These are phyloP conservation scores for Mycosphaerella sp. DNA, from an alignment of 2,329 filamentous ascomycete species.

Conservation along the genomic window DNA sequence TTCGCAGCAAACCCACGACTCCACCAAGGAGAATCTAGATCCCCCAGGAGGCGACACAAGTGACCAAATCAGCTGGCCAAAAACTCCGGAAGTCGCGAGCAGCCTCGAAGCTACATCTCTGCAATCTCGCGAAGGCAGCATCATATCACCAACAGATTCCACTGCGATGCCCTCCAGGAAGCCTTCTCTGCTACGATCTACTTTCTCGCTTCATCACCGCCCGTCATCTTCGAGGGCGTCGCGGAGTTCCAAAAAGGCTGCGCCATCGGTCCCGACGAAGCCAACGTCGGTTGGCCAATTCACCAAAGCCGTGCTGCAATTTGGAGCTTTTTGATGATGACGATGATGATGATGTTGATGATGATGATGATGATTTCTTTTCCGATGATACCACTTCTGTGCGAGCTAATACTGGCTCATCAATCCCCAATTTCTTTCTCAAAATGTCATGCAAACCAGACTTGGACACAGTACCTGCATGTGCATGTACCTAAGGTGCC, in stretches of 20 bases:
- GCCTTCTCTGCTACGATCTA: slow-evolving; percentile 2
- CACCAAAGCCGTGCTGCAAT: not conserved
- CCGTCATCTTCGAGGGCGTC: slow-evolving; percentile 2
- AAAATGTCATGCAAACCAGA: too few species aligned
- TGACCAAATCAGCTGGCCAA: slow-evolving; percentile 1
- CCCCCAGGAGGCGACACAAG: not conserved
- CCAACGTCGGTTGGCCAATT: not conserved
- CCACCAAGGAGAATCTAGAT: not conserved
- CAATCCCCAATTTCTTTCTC: too few species aligned
- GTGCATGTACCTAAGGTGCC: too few species aligned
- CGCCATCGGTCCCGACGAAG: not conserved
- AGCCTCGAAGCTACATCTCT: slow-evolving; percentile 3
- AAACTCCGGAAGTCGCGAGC: slow-evolving; percentile 1
- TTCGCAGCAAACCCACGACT: not conserved
- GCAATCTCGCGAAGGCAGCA: not conserved
- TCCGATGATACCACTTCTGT: not conserved
- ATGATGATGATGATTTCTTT: too few species aligned
- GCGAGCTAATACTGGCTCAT: too few species aligned
- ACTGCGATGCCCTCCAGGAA: slow-evolving; percentile 1
- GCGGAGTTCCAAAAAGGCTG: not conserved
- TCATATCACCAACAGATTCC: not conserved
- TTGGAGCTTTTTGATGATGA: not conserved
- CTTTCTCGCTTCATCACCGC: not conserved
- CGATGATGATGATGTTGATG: too few species aligned
- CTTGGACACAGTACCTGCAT: too few species aligned